Evolutionary conservation across 2,329 filamentous ascomycete species (phyloP).

Genomic region (Phialemoniopsis sp.): DNA sequence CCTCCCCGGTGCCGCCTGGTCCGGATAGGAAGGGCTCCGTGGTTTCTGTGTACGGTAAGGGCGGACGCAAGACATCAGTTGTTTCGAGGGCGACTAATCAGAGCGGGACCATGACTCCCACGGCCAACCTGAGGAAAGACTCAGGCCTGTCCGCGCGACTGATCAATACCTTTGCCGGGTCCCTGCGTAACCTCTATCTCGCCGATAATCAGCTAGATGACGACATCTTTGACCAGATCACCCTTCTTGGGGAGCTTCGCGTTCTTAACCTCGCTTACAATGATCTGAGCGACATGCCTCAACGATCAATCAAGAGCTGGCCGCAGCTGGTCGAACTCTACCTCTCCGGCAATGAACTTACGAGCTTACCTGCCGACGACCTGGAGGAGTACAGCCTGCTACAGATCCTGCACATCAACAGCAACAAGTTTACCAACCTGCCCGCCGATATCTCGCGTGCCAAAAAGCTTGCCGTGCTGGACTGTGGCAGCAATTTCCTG

Average conservation of each 20-base stretch:
- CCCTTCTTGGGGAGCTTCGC: slow-evolving; percentile 75
- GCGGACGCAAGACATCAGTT: slow-evolving; percentile 80
- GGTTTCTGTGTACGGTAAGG: slow-evolving; percentile 74
- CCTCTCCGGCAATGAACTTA: slow-evolving; percentile 90
- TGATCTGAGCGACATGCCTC: slow-evolving; percentile 85
- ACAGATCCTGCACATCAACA: slow-evolving; percentile 90
- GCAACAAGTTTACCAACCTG: slow-evolving; percentile 95
- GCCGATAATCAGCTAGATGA: slow-evolving; percentile 94
- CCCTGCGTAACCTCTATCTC: slow-evolving; percentile 77
- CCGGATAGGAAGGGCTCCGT: slow-evolving; percentile 76
- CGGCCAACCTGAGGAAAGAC: slow-evolving; percentile 69
- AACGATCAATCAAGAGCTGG: slow-evolving; percentile 84
- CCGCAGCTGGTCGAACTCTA: slow-evolving; percentile 88
- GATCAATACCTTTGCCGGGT: slow-evolving; percentile 82
- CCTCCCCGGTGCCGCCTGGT: slow-evolving; percentile 59
- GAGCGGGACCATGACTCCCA: slow-evolving; percentile 47
- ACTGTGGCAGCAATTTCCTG: slow-evolving; percentile 89
- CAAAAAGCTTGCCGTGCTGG: slow-evolving; percentile 83
- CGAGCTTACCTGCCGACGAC: slow-evolving; percentile 87
- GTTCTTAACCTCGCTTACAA: slow-evolving; percentile 95
- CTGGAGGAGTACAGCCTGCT: slow-evolving; percentile 84
- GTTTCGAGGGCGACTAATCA: slow-evolving; percentile 58
- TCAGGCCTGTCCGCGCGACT: slow-evolving; percentile 79
- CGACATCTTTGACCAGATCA: slow-evolving; percentile 91
- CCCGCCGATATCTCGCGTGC: slow-evolving; percentile 94